A percentile compares a stretch with the other conserved stretches of the same genome.
Conservation (phyloP, 495 filamentous ascomycete genomes). For the Tuber microsphaerosporum region DNA sequence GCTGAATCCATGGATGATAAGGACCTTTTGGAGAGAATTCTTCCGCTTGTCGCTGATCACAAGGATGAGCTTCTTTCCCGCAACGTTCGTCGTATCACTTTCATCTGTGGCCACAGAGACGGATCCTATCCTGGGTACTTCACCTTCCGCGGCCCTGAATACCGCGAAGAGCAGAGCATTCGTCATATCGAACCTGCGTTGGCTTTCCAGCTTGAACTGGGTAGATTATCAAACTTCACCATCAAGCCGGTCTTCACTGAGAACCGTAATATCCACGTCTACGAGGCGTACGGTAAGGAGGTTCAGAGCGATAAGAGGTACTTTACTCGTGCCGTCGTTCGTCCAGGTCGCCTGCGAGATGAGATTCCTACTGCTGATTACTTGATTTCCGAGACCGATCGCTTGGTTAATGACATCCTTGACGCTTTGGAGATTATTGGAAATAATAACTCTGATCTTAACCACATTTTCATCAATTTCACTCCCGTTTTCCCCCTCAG, state of each 20-base stretch:
- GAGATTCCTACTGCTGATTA: slow-evolving; percentile 97
- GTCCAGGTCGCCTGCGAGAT: slow-evolving; percentile 85
- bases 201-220: slow-evolving; percentile 95
- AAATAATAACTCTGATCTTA: slow-evolving; percentile 97
- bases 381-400: slow-evolving; percentile 91
- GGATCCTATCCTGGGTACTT: slow-evolving; percentile 95
- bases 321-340: slow-evolving; percentile 90
- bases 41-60: slow-evolving; percentile 65
- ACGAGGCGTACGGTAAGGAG: slow-evolving; percentile 89
- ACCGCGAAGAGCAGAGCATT: slow-evolving; percentile 86
- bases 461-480: slow-evolving; percentile 99
- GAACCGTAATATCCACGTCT: slow-evolving; percentile 97
- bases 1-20: slow-evolving; percentile 77
- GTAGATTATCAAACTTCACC: slow-evolving; percentile 88
- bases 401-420: slow-evolving; percentile 93
- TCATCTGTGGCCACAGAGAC: slow-evolving; percentile 91
- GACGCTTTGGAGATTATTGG: slow-evolving; percentile 97
- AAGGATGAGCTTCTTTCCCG: slow-evolving; percentile 75
- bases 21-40: slow-evolving; percentile 68
- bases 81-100: slow-evolving; percentile 80
- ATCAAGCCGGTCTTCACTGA: slow-evolving; percentile 98
- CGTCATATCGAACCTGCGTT: slow-evolving; percentile 93
- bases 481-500: slow-evolving; percentile 86
- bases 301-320: slow-evolving; percentile 94
- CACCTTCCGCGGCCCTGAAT: slow-evolving; percentile 89